These are phyloP conservation scores for Teunomyces panamensis DNA, from an alignment of 805 yeast genomes.

Conservation along the genomic window DNA sequence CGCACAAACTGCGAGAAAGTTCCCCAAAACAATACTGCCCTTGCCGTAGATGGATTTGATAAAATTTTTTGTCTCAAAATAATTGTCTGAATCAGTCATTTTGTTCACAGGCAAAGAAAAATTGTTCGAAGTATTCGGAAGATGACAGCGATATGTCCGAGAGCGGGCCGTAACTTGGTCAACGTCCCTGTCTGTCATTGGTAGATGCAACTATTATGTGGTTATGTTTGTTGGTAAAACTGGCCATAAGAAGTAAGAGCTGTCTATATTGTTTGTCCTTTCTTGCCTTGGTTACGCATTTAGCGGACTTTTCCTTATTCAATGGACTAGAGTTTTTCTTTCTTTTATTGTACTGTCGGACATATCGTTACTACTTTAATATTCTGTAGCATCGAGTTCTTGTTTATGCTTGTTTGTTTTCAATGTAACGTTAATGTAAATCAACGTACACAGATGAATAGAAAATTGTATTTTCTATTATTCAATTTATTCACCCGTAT, in stretches of 20 bases:
- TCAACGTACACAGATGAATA: too few relatives aligned
- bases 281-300: too few relatives aligned
- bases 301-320: too few relatives aligned
- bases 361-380: neutral
- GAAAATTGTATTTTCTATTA: too few relatives aligned
- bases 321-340: neutral
- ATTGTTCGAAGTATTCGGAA: neutral
- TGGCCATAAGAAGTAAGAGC: neutral
- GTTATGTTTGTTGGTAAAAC: neutral
- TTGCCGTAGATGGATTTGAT: neutral
- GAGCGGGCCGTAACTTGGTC: neutral
- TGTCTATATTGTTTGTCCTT: too few relatives aligned
- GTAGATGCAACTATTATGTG: neutral
- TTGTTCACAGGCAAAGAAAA: neutral
- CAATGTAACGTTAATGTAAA: too few relatives aligned
- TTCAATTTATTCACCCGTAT: too few relatives aligned
- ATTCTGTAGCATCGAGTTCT: neutral
- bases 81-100: neutral
- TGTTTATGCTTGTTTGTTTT: too few relatives aligned
- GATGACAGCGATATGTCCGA: neutral
- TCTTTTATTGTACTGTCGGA: neutral
- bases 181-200: neutral
- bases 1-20: neutral
- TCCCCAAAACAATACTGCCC: neutral
- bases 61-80: neutral